Percentiles rank a stretch among this genome's conserved stretches.
Conservation (phyloP, 345 rosid genomes). For the Rhodomyrtus tomentosa region DNA sequence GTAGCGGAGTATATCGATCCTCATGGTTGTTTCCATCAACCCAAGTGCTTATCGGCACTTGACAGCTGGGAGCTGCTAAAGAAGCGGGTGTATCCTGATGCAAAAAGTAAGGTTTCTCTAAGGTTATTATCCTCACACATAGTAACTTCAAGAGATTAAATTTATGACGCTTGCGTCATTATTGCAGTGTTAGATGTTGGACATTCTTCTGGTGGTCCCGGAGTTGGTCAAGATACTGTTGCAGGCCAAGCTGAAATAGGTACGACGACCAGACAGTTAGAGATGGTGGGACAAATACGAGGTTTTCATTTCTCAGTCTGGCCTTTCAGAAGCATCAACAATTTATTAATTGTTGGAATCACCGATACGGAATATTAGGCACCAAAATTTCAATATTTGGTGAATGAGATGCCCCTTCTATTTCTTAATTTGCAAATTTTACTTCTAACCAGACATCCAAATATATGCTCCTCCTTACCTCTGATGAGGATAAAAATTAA, state of each 20-base stretch:
- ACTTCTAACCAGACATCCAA: no score
- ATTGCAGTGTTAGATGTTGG: rapidly evolving
- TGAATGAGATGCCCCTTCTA: no score
- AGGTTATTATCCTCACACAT: background rate
- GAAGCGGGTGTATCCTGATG: constrained; percentile 13
- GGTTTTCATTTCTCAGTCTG: background rate
- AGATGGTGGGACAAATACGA: background rate
- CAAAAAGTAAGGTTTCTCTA: constrained; percentile 8
- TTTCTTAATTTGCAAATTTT: no score
- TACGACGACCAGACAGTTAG: rapidly evolving
- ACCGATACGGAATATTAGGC: no score
- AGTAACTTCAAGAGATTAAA: background rate
- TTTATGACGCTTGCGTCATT: rapidly evolving
- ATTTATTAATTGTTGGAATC: no score
- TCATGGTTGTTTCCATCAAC: background rate
- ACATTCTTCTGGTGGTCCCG: background rate
- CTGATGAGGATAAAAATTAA: no score
- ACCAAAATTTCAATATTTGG: no score
- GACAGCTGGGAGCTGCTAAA: constrained; percentile 34
- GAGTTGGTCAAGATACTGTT: background rate
- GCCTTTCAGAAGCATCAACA: background rate
- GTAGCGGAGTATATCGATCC: constrained; percentile 11
- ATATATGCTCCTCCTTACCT: no score
- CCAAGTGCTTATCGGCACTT: background rate
- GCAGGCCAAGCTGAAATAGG: rapidly evolving